Evolutionary conservation across 345 rosid species (phyloP).

Genomic region (Sisymbrium altissimum): DNA sequence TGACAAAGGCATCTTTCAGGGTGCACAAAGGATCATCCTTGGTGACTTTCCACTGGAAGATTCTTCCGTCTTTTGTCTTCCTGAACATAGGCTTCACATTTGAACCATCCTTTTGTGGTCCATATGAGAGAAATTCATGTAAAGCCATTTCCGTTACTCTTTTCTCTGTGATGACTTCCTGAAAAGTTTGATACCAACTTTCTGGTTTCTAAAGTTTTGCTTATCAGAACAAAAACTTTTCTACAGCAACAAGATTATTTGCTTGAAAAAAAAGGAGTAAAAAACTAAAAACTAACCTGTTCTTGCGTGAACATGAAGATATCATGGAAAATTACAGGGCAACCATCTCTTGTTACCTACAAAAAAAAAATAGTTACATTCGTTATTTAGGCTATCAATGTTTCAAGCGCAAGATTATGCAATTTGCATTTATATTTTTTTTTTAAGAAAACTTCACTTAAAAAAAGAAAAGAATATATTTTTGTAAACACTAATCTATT

Average conservation of each 20-base stretch:
- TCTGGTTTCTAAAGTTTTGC: neutral
- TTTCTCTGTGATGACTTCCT: constrained; percentile 56
- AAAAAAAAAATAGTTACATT: neutral
- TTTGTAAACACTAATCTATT: neutral
- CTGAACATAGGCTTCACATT: constrained; percentile 46
- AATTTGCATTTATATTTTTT: neutral
- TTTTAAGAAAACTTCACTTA: no score
- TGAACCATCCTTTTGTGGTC: constrained; percentile 47
- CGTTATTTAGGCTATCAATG: neutral
- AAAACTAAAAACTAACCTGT: constrained; percentile 35
- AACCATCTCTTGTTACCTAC: constrained; percentile 68
- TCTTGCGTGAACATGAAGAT: constrained; percentile 48
- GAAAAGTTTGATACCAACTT: constrained; percentile 5
- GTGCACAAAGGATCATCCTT: constrained; percentile 57
- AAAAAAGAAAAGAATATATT: no score
- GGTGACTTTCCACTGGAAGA: constrained; percentile 55
- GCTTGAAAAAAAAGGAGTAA: neutral
- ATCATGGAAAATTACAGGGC: constrained; percentile 70
- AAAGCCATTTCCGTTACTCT: constrained; percentile 54
- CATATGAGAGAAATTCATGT: constrained; percentile 48
- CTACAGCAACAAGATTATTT: neutral
- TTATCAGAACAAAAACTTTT: neutral
- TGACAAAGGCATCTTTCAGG: constrained; percentile 48
- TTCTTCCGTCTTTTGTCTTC: constrained; percentile 56
- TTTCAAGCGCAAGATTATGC: neutral